phyloP scores from a whole-genome alignment of 2,329 filamentous ascomycete species.

The Colletotrichum viniferum region DNA sequence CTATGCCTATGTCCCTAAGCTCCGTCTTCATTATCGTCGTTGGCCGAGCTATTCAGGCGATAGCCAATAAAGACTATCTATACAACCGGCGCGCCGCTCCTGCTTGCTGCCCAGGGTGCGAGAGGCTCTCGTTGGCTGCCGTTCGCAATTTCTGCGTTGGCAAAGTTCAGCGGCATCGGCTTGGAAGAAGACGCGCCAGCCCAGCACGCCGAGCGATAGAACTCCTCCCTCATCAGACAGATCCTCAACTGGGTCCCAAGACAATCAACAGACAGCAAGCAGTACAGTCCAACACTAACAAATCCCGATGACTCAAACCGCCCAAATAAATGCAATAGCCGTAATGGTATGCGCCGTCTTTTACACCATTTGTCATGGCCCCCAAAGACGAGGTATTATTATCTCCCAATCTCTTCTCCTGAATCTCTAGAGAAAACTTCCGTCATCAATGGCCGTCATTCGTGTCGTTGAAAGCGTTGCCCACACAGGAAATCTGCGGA shows the following conservation, averaged over 20 bases:
- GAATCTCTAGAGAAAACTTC: constrained; percentile 26
- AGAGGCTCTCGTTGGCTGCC: background rate
- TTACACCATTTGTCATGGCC: constrained; percentile 12
- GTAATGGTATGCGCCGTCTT: constrained; percentile 19
- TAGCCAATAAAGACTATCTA: constrained; percentile 18
- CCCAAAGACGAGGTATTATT: constrained; percentile 17
- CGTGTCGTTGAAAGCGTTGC: constrained; percentile 18
- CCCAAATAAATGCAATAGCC: constrained; percentile 22
- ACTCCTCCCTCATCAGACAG: background rate
- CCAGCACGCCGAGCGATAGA: background rate
- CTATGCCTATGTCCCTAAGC: background rate
- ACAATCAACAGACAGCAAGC: constrained; percentile 18
- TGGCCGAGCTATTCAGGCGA: constrained; percentile 13
- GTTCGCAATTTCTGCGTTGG: background rate
- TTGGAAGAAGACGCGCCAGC: background rate
- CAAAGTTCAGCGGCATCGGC: background rate
- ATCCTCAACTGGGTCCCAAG: constrained; percentile 13
- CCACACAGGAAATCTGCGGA: constrained; percentile 2
- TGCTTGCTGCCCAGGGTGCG: background rate
- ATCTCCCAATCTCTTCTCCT: constrained; percentile 18
- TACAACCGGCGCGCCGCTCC: background rate
- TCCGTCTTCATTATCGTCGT: constrained; percentile 8
- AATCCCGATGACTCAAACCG: constrained; percentile 18
- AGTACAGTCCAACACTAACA: constrained; percentile 17
- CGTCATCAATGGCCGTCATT: constrained; percentile 23